Conservation (phyloP, 176 grass and related monocot genomes). For the Oryza punctata region DNA sequence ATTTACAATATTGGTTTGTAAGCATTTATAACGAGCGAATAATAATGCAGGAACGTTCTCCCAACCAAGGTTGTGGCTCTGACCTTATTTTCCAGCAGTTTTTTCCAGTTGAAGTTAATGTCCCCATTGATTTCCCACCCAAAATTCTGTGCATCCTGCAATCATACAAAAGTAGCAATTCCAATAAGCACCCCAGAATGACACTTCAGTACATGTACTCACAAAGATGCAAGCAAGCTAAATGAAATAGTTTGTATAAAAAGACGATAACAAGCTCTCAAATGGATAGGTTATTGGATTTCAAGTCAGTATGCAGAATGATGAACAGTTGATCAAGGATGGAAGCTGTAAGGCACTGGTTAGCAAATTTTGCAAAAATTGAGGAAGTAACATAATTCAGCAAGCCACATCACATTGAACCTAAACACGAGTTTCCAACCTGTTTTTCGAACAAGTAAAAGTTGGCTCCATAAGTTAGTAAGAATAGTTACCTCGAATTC, state of each 20-base stretch:
- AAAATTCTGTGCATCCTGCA: conserved; percentile 81
- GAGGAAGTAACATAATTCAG: neutral
- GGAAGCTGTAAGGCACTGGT: neutral
- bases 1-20: neutral
- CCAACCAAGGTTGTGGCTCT: neutral
- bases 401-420: neutral
- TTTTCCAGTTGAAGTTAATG: conserved; percentile 93
- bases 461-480: neutral
- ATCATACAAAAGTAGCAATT: neutral
- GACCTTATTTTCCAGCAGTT: conserved; percentile 87
- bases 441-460: neutral
- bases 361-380: neutral
- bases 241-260: neutral
- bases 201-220: neutral
- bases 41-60: neutral
- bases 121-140: conserved; percentile 88
- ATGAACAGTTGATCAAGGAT: neutral
- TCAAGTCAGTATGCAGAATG: neutral
- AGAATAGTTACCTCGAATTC: conserved; percentile 73
- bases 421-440: neutral
- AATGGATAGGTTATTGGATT: neutral
- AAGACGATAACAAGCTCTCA: neutral
- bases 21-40: neutral
- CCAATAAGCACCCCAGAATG: neutral
- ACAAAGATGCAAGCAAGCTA: neutral